A percentile compares a stretch with the other conserved stretches of the same genome.
These are phyloP conservation scores for Talaromyces nanjingensis DNA, from an alignment of 495 filamentous ascomycete genomes.

Conservation along the genomic window DNA sequence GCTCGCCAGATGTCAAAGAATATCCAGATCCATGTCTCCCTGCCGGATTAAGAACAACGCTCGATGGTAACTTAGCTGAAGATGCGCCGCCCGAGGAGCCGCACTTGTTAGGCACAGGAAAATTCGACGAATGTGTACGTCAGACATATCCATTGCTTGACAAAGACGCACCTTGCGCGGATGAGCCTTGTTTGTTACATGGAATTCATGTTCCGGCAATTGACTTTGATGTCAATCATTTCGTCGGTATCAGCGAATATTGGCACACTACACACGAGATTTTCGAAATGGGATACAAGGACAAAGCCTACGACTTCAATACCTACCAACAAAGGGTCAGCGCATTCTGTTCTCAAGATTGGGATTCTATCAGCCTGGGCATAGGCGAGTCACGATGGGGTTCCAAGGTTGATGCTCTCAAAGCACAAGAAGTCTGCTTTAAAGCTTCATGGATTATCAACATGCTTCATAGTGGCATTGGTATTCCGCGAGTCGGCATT, in stretches of 20 bases:
- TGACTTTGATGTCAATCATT: conserved; percentile 97
- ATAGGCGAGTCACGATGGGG: conserved; percentile 62
- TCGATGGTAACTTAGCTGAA: conserved; percentile 45
- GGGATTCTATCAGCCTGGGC: conserved; percentile 62
- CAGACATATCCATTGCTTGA: conserved; percentile 81
- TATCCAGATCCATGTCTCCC: conserved; percentile 91
- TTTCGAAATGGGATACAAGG: conserved; percentile 72
- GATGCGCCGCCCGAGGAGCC: conserved; percentile 25
- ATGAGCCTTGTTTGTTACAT: conserved; percentile 80
- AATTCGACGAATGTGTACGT: conserved; percentile 77
- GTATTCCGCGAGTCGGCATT: conserved; percentile 80
- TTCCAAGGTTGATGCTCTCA: conserved; percentile 66
- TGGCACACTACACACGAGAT: conserved; percentile 98
- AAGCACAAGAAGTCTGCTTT: conserved; percentile 85
- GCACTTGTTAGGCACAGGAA: conserved; percentile 70
- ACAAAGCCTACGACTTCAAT: conserved; percentile 84
- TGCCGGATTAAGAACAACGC: conserved; percentile 56
- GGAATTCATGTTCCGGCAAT: conserved; percentile 91
- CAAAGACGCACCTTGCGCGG: conserved; percentile 77
- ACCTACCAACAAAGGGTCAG: conserved; percentile 82
- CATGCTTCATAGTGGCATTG: conserved; percentile 90
- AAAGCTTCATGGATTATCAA: conserved; percentile 98
- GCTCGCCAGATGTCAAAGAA: conserved; percentile 48
- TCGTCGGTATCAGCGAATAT: conserved; percentile 95
- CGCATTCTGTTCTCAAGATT: conserved; percentile 78